Base-by-base conservation (phyloP, 169 alveolate species). In the Cryptosporidium ubiquitum region DNA sequence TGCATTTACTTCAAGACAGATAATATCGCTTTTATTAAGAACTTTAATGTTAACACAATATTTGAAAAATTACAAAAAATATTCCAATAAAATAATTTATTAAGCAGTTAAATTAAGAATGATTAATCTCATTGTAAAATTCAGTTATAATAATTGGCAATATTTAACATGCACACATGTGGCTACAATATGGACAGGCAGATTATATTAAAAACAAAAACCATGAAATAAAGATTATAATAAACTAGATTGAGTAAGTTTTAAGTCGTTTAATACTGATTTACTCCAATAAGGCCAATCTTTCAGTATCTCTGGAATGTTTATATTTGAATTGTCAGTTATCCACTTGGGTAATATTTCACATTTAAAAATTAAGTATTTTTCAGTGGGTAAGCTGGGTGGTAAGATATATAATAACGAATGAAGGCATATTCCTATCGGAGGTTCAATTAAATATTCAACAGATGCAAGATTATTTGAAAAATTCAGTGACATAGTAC, bases 391-490 rank as follows among this genome's bases (percentile, higher is more conserved):
- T 33, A 42, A 3, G 42, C 35, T 9, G n/a, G 71, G 42, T 39
- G 86, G 86, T 52, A 79, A 31, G 9, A 64, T 64, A 23, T 79
- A 79, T 31, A 79, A 29, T 61, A 79, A 64, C 5, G 89, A 79
- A 14, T 79, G 89, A 9, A 79, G 68, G 39, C 89, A 79, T 42
- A 79, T 79, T 49, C 89, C 79, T 20, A 79, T 20, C 9, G 89
- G 89, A 26, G 75, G 75, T 29, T 79, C 89, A 0, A 79, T 29
- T 3, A 44, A 42, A 49, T 79, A 79, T 40, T 79, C 69, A 33
- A 79, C 89, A 16, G 58, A 20, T 9, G 75, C 75, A 40, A 29
- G 23, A 5, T 51, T 31, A 4, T 10, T 9, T 12, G 55, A 40
- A 0, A 1, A 12, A 42, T 79, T 31, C 3, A 64, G n/a, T 60